Base-by-base conservation (phyloP, 169 alveolate species). In the Neospora caninum region DNA sequence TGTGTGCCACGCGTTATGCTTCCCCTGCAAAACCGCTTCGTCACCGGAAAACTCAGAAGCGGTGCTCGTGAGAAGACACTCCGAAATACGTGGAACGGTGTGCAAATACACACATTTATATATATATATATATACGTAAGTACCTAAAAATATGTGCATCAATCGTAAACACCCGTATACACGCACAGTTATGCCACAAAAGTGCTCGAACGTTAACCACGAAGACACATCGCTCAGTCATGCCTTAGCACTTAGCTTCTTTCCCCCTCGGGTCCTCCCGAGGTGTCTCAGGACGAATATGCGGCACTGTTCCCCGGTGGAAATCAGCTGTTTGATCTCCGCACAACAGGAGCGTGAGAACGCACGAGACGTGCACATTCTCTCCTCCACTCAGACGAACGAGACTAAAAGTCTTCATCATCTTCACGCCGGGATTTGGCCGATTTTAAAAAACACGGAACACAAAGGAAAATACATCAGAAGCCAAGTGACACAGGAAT, bases 11-110 rank as follows among this genome's bases (percentile, higher is more conserved):
- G 73, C 73, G n/a, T 16, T 73, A 1, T 73, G 43, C 84, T 73
- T 73, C 84, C 84, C 84, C 84, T 73, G 84, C 84, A 73, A 73
- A 73, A 73, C 84, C 84, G 84, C 84, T n/a, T 73, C 84, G 20
- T 73, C 84, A 73, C 84, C 84, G 20, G 84, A 18, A 36, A 34
- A n/a, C 2, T 73, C 84, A 22, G 84, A 36, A n/a, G 84, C 84
- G 42, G 84, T 73, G 84, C 84, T 73, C 84, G 84, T 73, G 84
- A 73, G 84, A 73, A 73, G 84, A 43, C 4, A 73, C 9, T 20
- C 39, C 2, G 73, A 64, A 29, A 16, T 1, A 64, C 16, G 73
- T 29, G 20, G n/a, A 6, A 22, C 13, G 34, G 31, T 29, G 20
- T 64, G 25, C 73, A 1, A 16, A 64, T 22, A 22, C n/a, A 6